phyloP scores from a whole-genome alignment of 352 stramenopile genomes.

The Pythium grandisporangium region DNA sequence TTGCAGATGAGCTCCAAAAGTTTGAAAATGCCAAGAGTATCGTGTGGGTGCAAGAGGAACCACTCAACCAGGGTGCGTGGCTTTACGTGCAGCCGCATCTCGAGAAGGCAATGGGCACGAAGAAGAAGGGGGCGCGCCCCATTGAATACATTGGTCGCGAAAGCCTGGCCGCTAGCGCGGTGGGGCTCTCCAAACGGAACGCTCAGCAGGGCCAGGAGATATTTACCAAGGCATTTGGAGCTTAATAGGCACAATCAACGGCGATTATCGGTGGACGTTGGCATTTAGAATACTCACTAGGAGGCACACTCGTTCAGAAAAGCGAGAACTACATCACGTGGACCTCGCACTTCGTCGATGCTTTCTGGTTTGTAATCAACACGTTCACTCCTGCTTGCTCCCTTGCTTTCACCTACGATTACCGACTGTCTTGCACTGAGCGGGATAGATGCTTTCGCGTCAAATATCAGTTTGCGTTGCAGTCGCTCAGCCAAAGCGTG shows the following conservation, averaged over 20 bases:
- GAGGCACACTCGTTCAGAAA: not conserved
- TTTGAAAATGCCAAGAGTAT: slow-evolving; percentile 62
- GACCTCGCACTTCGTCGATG: no score
- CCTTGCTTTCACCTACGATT: no score
- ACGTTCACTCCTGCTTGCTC: no score
- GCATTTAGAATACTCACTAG: no score
- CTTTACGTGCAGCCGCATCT: slow-evolving; percentile 57
- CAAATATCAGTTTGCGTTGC: slow-evolving; percentile 5
- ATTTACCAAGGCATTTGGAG: slow-evolving; percentile 55
- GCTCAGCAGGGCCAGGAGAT: slow-evolving; percentile 55
- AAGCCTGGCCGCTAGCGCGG: slow-evolving; percentile 56
- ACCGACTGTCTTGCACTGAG: no score
- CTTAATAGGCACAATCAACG: no score
- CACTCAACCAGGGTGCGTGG: slow-evolving; percentile 75
- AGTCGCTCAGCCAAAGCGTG: slow-evolving; percentile 18
- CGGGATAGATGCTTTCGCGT: no score
- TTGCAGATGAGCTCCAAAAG: slow-evolving; percentile 37
- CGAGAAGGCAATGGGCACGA: slow-evolving; percentile 60
- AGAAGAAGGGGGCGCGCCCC: slow-evolving; percentile 23
- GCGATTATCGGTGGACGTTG: no score
- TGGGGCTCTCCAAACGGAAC: slow-evolving; percentile 66
- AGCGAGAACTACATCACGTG: not conserved
- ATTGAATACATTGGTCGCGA: slow-evolving; percentile 70
- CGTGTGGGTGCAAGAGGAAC: slow-evolving; percentile 78
- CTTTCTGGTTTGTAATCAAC: not conserved